Conservation (phyloP, 2,329 filamentous ascomycete genomes). For the Aspergillus proliferans region DNA sequence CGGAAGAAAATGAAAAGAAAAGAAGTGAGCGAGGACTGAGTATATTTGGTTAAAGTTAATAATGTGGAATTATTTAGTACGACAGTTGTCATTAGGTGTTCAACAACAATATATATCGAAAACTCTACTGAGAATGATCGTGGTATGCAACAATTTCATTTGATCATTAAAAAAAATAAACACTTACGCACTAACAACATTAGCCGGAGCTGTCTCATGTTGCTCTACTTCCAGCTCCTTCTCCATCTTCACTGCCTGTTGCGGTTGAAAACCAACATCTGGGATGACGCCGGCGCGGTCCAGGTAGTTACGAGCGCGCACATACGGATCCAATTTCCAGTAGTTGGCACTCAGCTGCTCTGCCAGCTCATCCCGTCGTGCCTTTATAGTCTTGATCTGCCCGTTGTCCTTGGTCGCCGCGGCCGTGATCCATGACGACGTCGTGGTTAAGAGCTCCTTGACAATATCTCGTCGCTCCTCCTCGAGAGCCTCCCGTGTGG, state of each 20-base stretch:
- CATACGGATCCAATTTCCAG: conserved; percentile 81
- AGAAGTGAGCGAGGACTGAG: too few relatives aligned
- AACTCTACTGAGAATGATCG: too few relatives aligned
- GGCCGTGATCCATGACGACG: conserved; percentile 64
- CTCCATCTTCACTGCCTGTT: conserved; percentile 6
- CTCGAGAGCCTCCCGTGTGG: conserved; percentile 57
- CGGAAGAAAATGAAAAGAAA: too few relatives aligned
- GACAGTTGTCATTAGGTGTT: too few relatives aligned
- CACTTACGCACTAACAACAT: conserved; percentile 2
- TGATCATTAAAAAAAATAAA: background rate
- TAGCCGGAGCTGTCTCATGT: conserved; percentile 9
- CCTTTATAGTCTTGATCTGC: conserved; percentile 45
- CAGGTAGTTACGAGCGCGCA: conserved; percentile 71
- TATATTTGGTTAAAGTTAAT: too few relatives aligned
- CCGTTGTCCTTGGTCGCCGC: conserved; percentile 37
- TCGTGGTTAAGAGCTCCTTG: conserved; percentile 65
- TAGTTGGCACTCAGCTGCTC: conserved; percentile 65
- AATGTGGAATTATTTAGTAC: too few relatives aligned
- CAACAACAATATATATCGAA: too few relatives aligned
- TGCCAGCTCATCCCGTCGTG: conserved; percentile 56
- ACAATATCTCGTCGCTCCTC: conserved; percentile 59
- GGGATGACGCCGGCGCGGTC: conserved; percentile 71
- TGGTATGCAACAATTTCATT: too few relatives aligned
- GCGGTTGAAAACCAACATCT: conserved; percentile 62
- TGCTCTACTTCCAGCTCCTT: conserved; percentile 14